Evolutionary conservation across 2,329 filamentous ascomycete species (phyloP).

Genomic region (Meredithiella fracta): DNA sequence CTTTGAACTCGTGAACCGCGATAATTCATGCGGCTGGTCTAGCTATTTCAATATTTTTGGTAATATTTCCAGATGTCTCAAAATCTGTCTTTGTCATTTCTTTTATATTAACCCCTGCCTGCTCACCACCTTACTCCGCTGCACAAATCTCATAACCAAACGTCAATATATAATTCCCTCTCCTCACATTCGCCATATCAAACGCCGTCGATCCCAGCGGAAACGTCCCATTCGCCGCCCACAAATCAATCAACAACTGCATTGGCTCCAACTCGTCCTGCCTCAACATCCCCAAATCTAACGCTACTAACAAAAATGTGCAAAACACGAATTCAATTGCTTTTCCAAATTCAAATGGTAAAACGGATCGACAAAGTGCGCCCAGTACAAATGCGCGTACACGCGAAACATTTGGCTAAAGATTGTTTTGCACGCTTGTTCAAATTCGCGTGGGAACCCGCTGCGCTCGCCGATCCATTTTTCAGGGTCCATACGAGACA

Average conservation of each 20-base stretch:
- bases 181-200: slow-evolving; percentile 32
- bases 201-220: slow-evolving; percentile 44
- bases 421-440: slow-evolving; percentile 63
- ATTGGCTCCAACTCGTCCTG: slow-evolving; percentile 70
- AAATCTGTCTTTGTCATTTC: too few relatives aligned
- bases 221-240: slow-evolving; percentile 60
- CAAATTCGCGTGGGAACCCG: slow-evolving; percentile 64
- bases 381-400: slow-evolving; percentile 79
- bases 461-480: slow-evolving; percentile 66
- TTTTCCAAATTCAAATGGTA: slow-evolving; percentile 53
- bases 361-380: slow-evolving; percentile 59
- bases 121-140: slow-evolving; percentile 1
- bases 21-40: too few relatives aligned
- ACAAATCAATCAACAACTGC: slow-evolving; percentile 66
- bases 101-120: not conserved
- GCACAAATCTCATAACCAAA: slow-evolving; percentile 14
- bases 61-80: too few relatives aligned
- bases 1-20: too few relatives aligned
- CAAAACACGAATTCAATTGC: slow-evolving; percentile 57
- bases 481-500: slow-evolving; percentile 28
- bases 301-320: slow-evolving; percentile 54
- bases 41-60: too few relatives aligned
- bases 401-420: slow-evolving; percentile 84
- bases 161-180: slow-evolving; percentile 25
- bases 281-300: slow-evolving; percentile 52